Evolutionary conservation across 345 rosid genomes (phyloP).

Genomic region (Corchorus capsularis): DNA sequence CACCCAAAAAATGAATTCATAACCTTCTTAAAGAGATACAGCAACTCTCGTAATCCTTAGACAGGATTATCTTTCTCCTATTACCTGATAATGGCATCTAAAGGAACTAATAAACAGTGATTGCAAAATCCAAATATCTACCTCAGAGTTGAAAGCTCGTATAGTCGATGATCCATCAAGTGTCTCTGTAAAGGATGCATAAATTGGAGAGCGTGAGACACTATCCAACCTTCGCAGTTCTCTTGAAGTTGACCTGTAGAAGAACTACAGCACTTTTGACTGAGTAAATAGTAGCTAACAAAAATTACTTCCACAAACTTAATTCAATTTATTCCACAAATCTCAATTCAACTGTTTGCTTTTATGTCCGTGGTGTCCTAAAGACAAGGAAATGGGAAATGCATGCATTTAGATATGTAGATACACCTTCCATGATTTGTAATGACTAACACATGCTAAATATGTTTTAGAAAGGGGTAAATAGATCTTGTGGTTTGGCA

Average conservation of each 20-base stretch:
- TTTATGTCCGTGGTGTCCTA: not conserved
- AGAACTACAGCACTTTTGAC: conserved; percentile 57
- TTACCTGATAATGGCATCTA: not conserved
- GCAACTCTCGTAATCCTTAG: not conserved
- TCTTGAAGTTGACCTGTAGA: conserved; percentile 96
- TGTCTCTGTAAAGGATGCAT: conserved; percentile 84
- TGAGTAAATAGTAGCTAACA: conserved; percentile 20
- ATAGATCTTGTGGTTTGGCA: no score
- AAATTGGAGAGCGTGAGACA: conserved; percentile 93
- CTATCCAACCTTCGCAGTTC: conserved; percentile 91
- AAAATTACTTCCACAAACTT: not conserved
- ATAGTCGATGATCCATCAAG: conserved; percentile 92
- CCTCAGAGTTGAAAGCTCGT: conserved; percentile 85
- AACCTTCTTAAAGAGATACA: not conserved
- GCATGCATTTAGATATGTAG: not conserved
- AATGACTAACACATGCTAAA: not conserved
- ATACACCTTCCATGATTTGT: not conserved
- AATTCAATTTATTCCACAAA: not conserved
- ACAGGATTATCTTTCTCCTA: not conserved
- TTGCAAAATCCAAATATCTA: conserved; percentile 29
- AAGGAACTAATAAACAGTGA: conserved; percentile 7
- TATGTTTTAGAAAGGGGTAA: not conserved
- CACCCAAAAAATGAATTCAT: not conserved
- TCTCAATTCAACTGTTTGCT: not conserved
- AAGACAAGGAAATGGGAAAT: no score